These are phyloP conservation scores for Aspergillus sp. DNA, from an alignment of 2,329 filamentous ascomycete genomes.

Conservation along the genomic window DNA sequence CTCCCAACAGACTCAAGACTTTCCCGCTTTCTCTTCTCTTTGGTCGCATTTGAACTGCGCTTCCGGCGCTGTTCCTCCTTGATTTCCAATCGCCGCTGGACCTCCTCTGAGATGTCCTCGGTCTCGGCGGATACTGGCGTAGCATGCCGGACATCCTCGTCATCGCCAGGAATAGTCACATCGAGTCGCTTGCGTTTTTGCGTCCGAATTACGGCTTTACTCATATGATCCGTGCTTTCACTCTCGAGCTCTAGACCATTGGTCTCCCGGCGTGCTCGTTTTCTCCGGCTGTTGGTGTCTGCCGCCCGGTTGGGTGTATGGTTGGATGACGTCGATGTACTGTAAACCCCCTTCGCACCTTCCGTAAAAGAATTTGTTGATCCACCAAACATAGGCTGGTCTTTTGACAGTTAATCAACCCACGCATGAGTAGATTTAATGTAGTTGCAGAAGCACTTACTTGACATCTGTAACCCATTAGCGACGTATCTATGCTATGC, in stretches of 20 bases:
- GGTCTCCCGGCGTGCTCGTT: conserved; percentile 17
- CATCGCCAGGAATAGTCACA: conserved; percentile 14
- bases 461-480: neutral
- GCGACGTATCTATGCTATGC: neutral
- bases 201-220: neutral
- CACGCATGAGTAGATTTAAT: too few relatives aligned
- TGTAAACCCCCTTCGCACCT: neutral
- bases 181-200: conserved; percentile 24
- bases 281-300: conserved; percentile 3
- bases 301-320: neutral
- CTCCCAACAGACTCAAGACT: conserved; percentile 31
- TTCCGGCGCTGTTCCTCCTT: conserved; percentile 39
- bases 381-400: too few relatives aligned
- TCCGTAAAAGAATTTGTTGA: too few relatives aligned
- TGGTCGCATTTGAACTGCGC: conserved; percentile 30
- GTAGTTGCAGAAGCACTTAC: neutral
- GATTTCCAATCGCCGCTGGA: conserved; percentile 42
- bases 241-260: conserved; percentile 6
- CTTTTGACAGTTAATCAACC: too few relatives aligned
- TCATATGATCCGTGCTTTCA: neutral
- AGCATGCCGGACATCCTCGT: conserved; percentile 23
- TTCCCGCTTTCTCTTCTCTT: conserved; percentile 39
- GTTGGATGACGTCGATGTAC: neutral
- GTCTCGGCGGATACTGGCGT: conserved; percentile 30
- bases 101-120: conserved; percentile 47